phyloP scores from a whole-genome alignment of 2,329 filamentous ascomycete species.

The Botrytis hyacinthi region DNA sequence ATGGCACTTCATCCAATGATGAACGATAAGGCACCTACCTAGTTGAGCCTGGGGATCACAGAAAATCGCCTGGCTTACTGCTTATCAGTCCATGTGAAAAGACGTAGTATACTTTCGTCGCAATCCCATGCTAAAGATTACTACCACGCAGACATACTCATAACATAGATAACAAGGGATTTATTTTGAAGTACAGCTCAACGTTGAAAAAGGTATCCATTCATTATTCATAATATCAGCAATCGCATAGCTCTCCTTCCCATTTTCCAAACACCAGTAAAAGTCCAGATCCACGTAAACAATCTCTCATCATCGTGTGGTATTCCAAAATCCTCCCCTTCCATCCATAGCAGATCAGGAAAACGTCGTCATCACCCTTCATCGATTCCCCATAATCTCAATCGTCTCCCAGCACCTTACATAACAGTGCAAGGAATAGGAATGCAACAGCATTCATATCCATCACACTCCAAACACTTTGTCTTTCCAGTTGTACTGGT shows the following conservation, averaged over 20 bases:
- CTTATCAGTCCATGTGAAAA: background rate
- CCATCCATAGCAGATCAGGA: background rate
- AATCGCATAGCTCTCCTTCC: background rate
- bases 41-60: background rate
- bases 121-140: background rate
- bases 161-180: background rate
- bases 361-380: background rate
- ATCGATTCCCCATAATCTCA: background rate
- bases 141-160: background rate
- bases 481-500: conserved; percentile 44
- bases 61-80: background rate
- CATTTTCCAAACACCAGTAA: background rate
- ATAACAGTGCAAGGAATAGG: conserved; percentile 49
- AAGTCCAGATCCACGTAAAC: background rate
- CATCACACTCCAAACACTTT: conserved; percentile 51
- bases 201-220: conserved; percentile 8
- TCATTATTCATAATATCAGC: conserved; percentile 7
- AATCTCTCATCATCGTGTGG: background rate
- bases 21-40: background rate
- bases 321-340: background rate
- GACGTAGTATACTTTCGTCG: background rate
- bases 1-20: background rate
- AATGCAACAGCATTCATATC: conserved; percentile 55
- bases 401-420: conserved; percentile 32
- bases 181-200: background rate